Conservation (phyloP, 345 rosid species). For the Anastatica hierochuntica region DNA sequence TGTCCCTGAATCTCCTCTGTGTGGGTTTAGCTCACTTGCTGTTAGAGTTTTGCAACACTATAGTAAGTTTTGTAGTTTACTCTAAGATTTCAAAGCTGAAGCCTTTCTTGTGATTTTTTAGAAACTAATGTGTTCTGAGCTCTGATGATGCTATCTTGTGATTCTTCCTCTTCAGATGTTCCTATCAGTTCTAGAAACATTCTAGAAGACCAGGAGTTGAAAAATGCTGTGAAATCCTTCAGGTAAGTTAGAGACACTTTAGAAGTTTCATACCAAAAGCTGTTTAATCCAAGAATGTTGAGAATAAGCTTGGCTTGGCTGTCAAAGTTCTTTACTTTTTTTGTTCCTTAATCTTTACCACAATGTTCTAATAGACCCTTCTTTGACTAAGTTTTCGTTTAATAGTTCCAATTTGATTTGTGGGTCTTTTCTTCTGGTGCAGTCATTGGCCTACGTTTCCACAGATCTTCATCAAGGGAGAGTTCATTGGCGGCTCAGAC, state of each 20-base stretch:
- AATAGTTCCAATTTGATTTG: too few relatives aligned
- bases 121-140: neutral
- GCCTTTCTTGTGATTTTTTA: neutral
- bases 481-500: constrained; percentile 93
- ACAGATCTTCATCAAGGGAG: constrained; percentile 86
- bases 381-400: too few relatives aligned
- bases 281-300: neutral
- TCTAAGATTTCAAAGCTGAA: neutral
- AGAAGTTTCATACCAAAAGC: neutral
- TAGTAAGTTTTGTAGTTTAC: constrained; percentile 37
- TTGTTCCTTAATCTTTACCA: neutral
- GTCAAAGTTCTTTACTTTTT: neutral
- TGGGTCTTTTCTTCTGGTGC: constrained; percentile 16
- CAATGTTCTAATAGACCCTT: too few relatives aligned
- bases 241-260: too few relatives aligned
- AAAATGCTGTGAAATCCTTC: constrained; percentile 59
- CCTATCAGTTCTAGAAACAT: constrained; percentile 84
- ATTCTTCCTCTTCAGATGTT: constrained; percentile 41
- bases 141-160: neutral
- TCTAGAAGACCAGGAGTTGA: constrained; percentile 77
- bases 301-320: neutral
- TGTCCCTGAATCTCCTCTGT: constrained; percentile 81
- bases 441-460: constrained; percentile 99
- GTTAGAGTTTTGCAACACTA: constrained; percentile 70
- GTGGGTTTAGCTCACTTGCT: constrained; percentile 95